phyloP scores from a whole-genome alignment of 2,329 filamentous ascomycete species.

The Onygenales sp. region DNA sequence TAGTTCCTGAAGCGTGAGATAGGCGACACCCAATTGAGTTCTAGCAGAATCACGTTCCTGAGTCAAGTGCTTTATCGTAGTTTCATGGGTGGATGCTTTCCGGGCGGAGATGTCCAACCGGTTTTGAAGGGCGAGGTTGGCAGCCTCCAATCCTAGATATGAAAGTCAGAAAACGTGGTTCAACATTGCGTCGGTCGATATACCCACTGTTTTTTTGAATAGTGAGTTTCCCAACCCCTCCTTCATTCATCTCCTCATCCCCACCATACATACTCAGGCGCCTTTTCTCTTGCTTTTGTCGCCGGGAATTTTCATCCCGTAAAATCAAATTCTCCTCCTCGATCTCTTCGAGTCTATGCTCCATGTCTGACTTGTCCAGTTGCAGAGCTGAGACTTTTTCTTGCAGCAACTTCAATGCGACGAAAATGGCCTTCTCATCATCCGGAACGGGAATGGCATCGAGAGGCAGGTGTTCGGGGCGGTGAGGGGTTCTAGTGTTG shows the following conservation, averaged over 20 bases:
- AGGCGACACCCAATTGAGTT: conserved; percentile 48
- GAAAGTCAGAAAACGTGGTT: conserved; percentile 13
- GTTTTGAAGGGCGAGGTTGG: conserved; percentile 45
- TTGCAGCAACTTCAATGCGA: conserved; percentile 49
- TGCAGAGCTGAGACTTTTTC: conserved; percentile 50
- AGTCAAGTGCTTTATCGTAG: conserved; percentile 44
- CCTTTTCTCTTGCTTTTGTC: conserved; percentile 29
- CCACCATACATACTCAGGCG: conserved; percentile 21
- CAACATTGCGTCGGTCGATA: conserved; percentile 19
- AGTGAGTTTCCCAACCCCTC: conserved; percentile 19
- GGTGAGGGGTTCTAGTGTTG: conserved; percentile 20
- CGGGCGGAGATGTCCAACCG: conserved; percentile 47
- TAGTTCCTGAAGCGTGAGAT: conserved; percentile 40
- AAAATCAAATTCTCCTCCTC: conserved; percentile 45
- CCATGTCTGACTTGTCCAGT: conserved; percentile 42
- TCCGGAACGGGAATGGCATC: conserved; percentile 48
- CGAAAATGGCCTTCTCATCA: conserved; percentile 54
- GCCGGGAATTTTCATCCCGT: conserved; percentile 30
- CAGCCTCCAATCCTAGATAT: conserved; percentile 38
- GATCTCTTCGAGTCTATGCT: conserved; percentile 41
- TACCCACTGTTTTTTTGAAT: conserved; percentile 32
- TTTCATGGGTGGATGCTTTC: conserved; percentile 45
- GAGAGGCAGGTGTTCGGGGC: conserved; percentile 35
- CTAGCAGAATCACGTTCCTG: conserved; percentile 50
- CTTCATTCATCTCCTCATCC: conserved; percentile 38